These are phyloP conservation scores for Hamigera avellanea DNA, from an alignment of 495 filamentous ascomycete genomes.

Conservation along the genomic window DNA sequence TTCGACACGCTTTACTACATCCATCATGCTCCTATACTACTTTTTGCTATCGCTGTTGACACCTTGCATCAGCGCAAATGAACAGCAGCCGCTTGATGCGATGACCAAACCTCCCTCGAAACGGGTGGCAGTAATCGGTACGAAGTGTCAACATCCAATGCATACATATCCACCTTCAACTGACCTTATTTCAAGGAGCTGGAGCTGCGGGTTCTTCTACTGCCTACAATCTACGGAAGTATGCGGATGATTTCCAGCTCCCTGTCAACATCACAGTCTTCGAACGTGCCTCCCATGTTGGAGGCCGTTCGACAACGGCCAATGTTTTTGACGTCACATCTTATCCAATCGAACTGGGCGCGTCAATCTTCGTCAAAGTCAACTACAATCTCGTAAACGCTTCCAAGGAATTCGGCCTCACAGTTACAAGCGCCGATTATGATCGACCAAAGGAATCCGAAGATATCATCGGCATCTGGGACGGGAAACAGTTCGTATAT, in stretches of 20 bases:
- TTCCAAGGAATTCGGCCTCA: slow-evolving; percentile 59
- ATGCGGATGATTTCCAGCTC: slow-evolving; percentile 41
- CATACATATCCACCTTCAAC: too few species aligned
- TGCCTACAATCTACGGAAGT: slow-evolving; percentile 70
- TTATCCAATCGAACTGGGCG: slow-evolving; percentile 75
- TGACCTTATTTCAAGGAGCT: slow-evolving; percentile 48
- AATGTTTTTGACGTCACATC: slow-evolving; percentile 60
- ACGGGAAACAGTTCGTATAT: slow-evolving; percentile 69
- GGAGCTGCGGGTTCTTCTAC: slow-evolving; percentile 81
- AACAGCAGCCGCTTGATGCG: slow-evolving; percentile 15
- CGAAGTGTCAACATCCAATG: neutral
- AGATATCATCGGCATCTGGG: slow-evolving; percentile 65
- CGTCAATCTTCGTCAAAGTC: slow-evolving; percentile 80
- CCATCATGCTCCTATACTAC: slow-evolving; percentile 1
- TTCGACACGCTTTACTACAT: neutral
- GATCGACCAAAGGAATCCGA: slow-evolving; percentile 24
- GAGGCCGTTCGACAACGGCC: slow-evolving; percentile 83
- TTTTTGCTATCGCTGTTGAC: slow-evolving; percentile 6
- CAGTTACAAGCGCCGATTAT: slow-evolving; percentile 21
- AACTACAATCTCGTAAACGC: slow-evolving; percentile 76
- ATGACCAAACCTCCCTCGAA: slow-evolving; percentile 15
- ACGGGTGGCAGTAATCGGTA: slow-evolving; percentile 38
- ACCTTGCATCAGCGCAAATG: slow-evolving; percentile 12
- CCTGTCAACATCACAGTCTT: slow-evolving; percentile 75
- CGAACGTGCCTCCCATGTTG: slow-evolving; percentile 68